Conservation (phyloP, 257 asterid species). For the Solanum phureja region DNA sequence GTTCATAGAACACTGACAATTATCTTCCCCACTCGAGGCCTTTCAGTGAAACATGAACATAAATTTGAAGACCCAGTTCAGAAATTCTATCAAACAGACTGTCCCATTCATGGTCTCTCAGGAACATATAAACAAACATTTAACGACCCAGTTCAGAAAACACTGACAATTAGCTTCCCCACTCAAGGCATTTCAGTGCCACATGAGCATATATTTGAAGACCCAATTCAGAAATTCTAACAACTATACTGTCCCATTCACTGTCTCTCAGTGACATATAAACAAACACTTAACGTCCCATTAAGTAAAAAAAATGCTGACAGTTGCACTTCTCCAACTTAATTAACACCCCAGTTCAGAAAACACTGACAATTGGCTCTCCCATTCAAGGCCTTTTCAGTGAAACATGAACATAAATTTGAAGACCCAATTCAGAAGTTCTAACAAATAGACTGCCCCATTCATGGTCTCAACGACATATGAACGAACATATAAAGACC, state of each 20-base stretch:
- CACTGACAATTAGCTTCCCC: background rate
- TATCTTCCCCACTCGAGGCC: background rate
- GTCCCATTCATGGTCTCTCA: background rate
- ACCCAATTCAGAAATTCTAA: background rate
- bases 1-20: background rate
- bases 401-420: too few relatives aligned
- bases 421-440: background rate
- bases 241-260: background rate
- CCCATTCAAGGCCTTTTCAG: too few relatives aligned
- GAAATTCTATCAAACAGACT: background rate
- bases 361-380: too few relatives aligned
- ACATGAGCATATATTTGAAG: background rate
- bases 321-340: too few relatives aligned
- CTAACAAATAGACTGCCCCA: background rate
- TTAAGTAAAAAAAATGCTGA: background rate
- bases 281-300: background rate
- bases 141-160: background rate
- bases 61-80: background rate
- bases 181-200: background rate
- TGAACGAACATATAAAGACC: background rate
- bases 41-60: background rate
- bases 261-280: background rate
- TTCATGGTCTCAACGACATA: background rate
- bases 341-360: too few relatives aligned
- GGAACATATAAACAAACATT: background rate